A percentile compares a stretch with the other conserved stretches of the same genome.
These are phyloP conservation scores for Russula vinacea DNA, from an alignment of 768 basidiomycete genomes.

Conservation along the genomic window DNA sequence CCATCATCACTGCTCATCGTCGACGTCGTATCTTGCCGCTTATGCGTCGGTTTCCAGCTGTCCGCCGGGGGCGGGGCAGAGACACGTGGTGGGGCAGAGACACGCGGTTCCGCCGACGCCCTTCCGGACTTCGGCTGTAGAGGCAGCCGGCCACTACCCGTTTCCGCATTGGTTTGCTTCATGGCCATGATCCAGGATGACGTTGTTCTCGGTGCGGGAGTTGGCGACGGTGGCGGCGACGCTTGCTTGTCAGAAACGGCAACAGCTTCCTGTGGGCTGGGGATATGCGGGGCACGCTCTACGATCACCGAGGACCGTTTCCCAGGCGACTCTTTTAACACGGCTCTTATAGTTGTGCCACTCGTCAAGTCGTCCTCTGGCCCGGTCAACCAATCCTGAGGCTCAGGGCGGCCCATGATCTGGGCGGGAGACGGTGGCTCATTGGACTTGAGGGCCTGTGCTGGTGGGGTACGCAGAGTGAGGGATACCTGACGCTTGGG, in stretches of 20 bases:
- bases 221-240: slow-evolving; percentile 21
- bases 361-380: slow-evolving; percentile 44
- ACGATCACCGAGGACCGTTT: slow-evolving; percentile 70
- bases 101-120: slow-evolving; percentile 11
- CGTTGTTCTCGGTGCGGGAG: slow-evolving; percentile 7
- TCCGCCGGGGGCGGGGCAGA: slow-evolving; percentile 33
- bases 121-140: slow-evolving; percentile 27
- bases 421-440: slow-evolving; percentile 33
- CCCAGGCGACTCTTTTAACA: slow-evolving; percentile 66
- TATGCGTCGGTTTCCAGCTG: slow-evolving; percentile 30
- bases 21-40: slow-evolving; percentile 38
- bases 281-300: slow-evolving; percentile 38
- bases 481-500: slow-evolving; percentile 50
- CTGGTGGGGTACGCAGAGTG: slow-evolving; percentile 11
- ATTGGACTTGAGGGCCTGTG: slow-evolving; percentile 3
- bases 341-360: slow-evolving; percentile 36
- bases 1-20: slow-evolving; percentile 58
- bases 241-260: slow-evolving; percentile 14
- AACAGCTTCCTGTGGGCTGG: slow-evolving; percentile 34
- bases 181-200: slow-evolving; percentile 13
- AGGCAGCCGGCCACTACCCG: slow-evolving; percentile 13
- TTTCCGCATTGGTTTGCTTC: slow-evolving; percentile 13
- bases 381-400: slow-evolving; percentile 75
- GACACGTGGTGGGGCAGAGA: slow-evolving; percentile 29
- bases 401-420: slow-evolving; percentile 35